Evolutionary conservation across 2,329 filamentous ascomycete species (phyloP), one percentile per base, ranked within the genome.

Genomic region (Ceratocystis variospora): DNA sequence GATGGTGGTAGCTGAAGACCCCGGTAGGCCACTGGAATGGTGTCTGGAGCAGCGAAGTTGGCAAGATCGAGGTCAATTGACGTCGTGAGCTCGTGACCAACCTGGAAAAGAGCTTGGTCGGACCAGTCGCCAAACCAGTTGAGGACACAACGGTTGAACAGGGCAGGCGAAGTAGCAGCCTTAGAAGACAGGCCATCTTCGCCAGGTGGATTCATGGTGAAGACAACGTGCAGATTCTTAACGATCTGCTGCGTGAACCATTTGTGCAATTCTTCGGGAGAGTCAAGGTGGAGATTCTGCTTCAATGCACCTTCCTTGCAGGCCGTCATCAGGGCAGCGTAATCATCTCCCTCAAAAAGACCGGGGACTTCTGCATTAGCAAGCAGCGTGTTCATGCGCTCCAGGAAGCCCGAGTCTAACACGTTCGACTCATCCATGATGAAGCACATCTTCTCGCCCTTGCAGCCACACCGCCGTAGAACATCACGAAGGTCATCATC

Each of bases 61-160:
- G 89, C 81, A 69, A 91, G 87, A 74, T 99, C 94, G 65, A 99
- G 82, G 74, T 99, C 94, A 68, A 99, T 86, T n/a, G 90, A 93
- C 70, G 96, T 89, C 0, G 95, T 99, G 67, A 99, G 84, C 76
- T 99, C 94, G 69, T 89, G 91, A 28, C 89, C 92, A 69, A 99
- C 95, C 76, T 99, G 95, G 86, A 95, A 99, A 22, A 99, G 83
- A 46, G 94, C 95, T 78, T 99, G 94, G 75, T 99, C 94, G 64
- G 94, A 99, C 94, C 94, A 99, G 77, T 99, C 94, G 70, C 94
- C 94, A 75, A 99, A 96, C 94, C 94, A 99, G 78, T 99, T 99
- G 71, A 99, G 87, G 62, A 99, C 94, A 74, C 94, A 99, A 81
- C 94, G 88, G 79, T 99, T 99, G 87, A 99, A 99, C 73, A 99